These are phyloP conservation scores for Verticillium alfalfae DNA, from an alignment of 2,329 filamentous ascomycete genomes.

Conservation along the genomic window DNA sequence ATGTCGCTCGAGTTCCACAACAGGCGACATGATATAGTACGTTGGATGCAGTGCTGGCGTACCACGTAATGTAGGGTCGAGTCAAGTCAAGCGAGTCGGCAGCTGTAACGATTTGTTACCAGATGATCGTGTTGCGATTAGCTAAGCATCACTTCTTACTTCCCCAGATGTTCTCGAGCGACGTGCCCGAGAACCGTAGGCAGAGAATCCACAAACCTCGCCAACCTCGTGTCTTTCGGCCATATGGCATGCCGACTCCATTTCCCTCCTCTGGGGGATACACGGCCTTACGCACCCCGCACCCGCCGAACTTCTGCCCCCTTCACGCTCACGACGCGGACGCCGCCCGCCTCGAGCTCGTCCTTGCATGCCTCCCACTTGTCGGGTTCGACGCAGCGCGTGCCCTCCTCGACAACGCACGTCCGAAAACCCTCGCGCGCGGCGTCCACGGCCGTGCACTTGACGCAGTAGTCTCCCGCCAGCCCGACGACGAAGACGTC, in stretches of 20 bases:
- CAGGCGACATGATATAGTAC: not conserved
- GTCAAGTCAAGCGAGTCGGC: not conserved
- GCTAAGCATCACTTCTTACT: not conserved
- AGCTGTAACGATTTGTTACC: not conserved
- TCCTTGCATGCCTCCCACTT: slow-evolving; percentile 49
- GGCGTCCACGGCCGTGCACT: slow-evolving; percentile 74
- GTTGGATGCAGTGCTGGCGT: not conserved
- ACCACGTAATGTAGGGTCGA: not conserved
- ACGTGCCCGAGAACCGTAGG: too few relatives aligned
- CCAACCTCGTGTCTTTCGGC: too few relatives aligned
- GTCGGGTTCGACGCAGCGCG: slow-evolving; percentile 62
- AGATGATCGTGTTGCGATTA: not conserved
- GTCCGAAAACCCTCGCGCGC: slow-evolving; percentile 68
- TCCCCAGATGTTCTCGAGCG: too few relatives aligned
- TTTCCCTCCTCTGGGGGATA: too few relatives aligned
- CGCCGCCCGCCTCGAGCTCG: slow-evolving; percentile 53
- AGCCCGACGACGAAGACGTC: slow-evolving; percentile 83
- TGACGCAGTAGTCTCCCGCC: slow-evolving; percentile 87
- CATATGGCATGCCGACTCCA: too few relatives aligned
- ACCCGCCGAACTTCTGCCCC: slow-evolving; percentile 52
- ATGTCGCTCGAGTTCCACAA: not conserved
- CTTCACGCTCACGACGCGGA: slow-evolving; percentile 54
- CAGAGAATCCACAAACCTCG: too few relatives aligned
- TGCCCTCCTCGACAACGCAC: slow-evolving; percentile 73
- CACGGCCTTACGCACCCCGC: not conserved